phyloP scores from a whole-genome alignment of 257 asterid species.

The Solanum piurae region DNA sequence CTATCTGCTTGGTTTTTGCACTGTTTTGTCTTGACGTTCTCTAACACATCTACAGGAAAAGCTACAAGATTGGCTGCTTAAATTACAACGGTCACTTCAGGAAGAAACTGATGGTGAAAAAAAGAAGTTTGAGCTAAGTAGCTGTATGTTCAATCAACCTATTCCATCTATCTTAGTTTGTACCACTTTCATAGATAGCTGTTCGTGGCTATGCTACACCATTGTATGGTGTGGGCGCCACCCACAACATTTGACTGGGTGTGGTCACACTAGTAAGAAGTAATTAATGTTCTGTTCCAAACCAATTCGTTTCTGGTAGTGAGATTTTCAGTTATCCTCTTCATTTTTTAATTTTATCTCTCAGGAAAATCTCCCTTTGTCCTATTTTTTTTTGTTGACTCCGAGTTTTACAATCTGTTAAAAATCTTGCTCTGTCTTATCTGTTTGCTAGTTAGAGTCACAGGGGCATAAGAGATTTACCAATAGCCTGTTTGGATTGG shows the following conservation, averaged over 20 bases:
- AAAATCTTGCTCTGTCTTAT: neutral
- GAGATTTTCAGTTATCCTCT: neutral
- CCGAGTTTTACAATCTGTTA: neutral
- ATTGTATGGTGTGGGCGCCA: neutral
- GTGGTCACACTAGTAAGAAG: neutral
- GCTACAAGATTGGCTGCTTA: constrained; percentile 71
- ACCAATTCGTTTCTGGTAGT: neutral
- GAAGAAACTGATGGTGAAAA: constrained; percentile 36
- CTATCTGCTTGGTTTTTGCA: neutral
- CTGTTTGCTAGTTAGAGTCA: neutral
- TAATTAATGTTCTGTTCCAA: neutral
- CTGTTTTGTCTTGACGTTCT: neutral
- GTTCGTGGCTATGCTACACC: neutral
- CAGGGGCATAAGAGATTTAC: neutral
- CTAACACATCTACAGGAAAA: constrained; percentile 52
- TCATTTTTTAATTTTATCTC: neutral
- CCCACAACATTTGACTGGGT: neutral
- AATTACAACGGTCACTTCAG: constrained; percentile 49
- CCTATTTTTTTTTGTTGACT: neutral
- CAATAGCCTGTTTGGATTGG: neutral
- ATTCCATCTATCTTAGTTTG: neutral
- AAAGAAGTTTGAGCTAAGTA: constrained; percentile 46
- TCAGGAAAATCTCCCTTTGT: neutral
- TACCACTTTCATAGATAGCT: neutral
- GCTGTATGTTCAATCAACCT: constrained; percentile 35